A percentile compares a stretch with the other conserved stretches of the same genome.
phyloP scores from a whole-genome alignment of 1,284 basidiomycete species.

The Apiotrichum brassicae region DNA sequence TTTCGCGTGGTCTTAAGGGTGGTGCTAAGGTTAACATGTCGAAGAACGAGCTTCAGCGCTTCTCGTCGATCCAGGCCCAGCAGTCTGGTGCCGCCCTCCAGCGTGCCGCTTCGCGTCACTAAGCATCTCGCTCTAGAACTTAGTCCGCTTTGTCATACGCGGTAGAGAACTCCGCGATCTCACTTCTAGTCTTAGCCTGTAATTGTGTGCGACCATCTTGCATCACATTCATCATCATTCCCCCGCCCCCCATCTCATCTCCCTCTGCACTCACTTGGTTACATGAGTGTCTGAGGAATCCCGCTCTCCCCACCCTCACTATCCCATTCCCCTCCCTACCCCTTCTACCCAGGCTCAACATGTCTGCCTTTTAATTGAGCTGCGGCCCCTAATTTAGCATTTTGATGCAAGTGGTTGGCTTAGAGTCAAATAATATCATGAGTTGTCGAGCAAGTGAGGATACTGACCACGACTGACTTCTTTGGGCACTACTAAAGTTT shows the following conservation, averaged over 20 bases:
- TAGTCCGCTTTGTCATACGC: background rate
- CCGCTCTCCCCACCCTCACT: conserved; percentile 8
- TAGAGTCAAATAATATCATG: conserved; percentile 1
- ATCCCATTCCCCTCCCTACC: conserved; percentile 10
- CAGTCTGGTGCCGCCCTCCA: conserved; percentile 47
- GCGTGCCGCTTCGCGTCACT: conserved; percentile 29
- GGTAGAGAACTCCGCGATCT: conserved; percentile 7
- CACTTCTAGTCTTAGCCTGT: conserved; percentile 15
- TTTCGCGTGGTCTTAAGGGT: conserved; percentile 40
- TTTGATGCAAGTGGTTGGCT: conserved; percentile 23
- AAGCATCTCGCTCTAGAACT: conserved; percentile 5
- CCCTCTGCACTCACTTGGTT: conserved; percentile 8
- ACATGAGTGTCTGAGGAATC: conserved; percentile 10
- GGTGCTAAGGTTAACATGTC: conserved; percentile 47
- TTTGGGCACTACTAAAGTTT: conserved; percentile 54
- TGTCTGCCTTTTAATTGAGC: conserved; percentile 14
- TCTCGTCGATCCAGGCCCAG: conserved; percentile 48
- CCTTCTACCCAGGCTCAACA: conserved; percentile 12
- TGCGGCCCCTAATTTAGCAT: conserved; percentile 17
- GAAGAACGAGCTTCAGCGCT: conserved; percentile 48
- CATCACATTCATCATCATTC: conserved; percentile 13
- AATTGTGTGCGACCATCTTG: conserved; percentile 21
- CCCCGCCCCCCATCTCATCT: conserved; percentile 2
- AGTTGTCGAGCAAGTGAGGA: too few relatives aligned
- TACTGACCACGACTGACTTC: background rate